Percentiles rank a stretch among this genome's conserved stretches.
phyloP scores from a whole-genome alignment of 208 protist genomes.

The Trypanosoma platydactyli region DNA sequence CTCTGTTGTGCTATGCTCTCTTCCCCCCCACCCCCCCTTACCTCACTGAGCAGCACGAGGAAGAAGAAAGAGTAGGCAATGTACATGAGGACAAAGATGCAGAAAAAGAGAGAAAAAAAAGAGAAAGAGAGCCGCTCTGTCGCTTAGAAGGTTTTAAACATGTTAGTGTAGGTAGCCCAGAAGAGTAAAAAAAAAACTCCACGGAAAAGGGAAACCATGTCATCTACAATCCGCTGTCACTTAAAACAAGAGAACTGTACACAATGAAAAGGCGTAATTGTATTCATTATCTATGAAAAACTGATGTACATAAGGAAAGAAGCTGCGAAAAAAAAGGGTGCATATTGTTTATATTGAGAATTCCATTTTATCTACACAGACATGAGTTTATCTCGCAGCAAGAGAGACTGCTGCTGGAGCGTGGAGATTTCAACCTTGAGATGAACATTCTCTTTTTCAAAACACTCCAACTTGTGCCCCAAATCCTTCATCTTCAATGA shows the following conservation, averaged over 20 bases:
- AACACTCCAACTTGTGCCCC: constrained; percentile 16
- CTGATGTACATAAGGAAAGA: not conserved
- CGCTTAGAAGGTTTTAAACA: not conserved
- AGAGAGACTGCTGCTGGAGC: constrained; percentile 25
- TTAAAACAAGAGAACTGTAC: too few species aligned
- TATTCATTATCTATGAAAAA: not conserved
- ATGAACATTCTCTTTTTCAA: constrained; percentile 32
- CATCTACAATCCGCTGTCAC: not conserved
- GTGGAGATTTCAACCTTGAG: constrained; percentile 40
- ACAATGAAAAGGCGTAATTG: too few species aligned
- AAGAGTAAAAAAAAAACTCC: constrained; percentile 8
- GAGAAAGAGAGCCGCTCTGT: not conserved
- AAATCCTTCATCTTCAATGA: constrained; percentile 27
- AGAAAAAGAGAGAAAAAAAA: constrained; percentile 14
- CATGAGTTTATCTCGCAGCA: constrained; percentile 39
- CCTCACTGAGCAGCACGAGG: not conserved
- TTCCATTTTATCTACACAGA: not conserved
- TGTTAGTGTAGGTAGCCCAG: not conserved
- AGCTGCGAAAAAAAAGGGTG: not conserved
- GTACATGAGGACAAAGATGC: constrained; percentile 11
- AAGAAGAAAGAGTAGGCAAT: not conserved
- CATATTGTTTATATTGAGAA: not conserved
- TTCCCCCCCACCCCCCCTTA: not conserved
- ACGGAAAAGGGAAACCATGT: too few species aligned
- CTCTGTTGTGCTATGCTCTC: too few species aligned